Conservation (phyloP, 2,329 filamentous ascomycete species). For the Nigrograna mackinnonii region DNA sequence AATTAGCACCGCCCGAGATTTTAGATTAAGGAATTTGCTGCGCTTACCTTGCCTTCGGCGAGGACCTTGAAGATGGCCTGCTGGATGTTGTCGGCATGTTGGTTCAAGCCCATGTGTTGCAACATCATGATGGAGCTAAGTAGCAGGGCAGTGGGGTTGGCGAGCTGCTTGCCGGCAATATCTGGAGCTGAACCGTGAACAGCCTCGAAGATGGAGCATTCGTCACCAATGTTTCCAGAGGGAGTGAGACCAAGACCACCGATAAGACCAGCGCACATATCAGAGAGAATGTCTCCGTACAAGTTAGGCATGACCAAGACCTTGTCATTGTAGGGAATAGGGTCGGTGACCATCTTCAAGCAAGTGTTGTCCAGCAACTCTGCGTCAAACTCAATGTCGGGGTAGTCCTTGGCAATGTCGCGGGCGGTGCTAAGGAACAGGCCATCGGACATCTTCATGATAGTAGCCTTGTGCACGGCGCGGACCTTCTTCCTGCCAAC, state of each 20-base stretch:
- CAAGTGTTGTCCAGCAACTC: slow-evolving; percentile 99
- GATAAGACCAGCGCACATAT: slow-evolving; percentile 99
- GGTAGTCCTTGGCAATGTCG: slow-evolving; percentile 92
- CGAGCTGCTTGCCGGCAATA: slow-evolving; percentile 92
- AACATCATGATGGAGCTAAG: slow-evolving; percentile 99
- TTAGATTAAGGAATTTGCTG: too few relatives aligned
- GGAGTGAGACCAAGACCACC: slow-evolving; percentile 96
- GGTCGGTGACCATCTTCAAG: slow-evolving; percentile 98
- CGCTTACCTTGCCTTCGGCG: slow-evolving; percentile 83
- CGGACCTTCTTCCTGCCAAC: slow-evolving; percentile 96
- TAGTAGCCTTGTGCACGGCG: slow-evolving; percentile 98
- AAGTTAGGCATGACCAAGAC: slow-evolving; percentile 97
- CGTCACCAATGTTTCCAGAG: slow-evolving; percentile 97
- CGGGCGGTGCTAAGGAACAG: slow-evolving; percentile 90
- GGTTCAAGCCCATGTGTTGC: slow-evolving; percentile 91
- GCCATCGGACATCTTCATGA: slow-evolving; percentile 99
- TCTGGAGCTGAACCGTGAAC: slow-evolving; percentile 97
- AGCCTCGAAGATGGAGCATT: slow-evolving; percentile 99
- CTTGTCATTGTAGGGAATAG: slow-evolving; percentile 97
- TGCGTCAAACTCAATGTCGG: slow-evolving; percentile 92
- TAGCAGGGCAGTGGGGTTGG: slow-evolving; percentile 95
- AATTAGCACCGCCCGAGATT: too few relatives aligned
- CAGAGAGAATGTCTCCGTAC: slow-evolving; percentile 98
- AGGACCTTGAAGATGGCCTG: slow-evolving; percentile 93
- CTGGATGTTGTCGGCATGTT: slow-evolving; percentile 87